A percentile compares a stretch with the other conserved stretches of the same genome.
Evolutionary conservation across 2,329 filamentous ascomycete genomes (phyloP).

Genomic region (Parascedosporium putredinis): DNA sequence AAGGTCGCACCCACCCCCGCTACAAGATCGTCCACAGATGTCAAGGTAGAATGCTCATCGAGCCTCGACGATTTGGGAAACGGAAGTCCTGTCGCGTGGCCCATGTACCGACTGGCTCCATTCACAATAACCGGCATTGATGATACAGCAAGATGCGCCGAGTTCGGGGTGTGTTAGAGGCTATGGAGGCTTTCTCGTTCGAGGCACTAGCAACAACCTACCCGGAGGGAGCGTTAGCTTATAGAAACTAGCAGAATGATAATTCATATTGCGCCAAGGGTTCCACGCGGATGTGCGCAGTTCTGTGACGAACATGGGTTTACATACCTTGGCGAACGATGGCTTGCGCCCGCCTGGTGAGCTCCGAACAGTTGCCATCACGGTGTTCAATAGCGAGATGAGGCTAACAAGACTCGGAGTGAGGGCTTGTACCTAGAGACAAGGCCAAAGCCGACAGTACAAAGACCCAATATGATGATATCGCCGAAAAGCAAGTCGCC

Average conservation of each 20-base stretch:
- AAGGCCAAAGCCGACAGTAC: no score
- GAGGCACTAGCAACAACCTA: constrained; percentile 38
- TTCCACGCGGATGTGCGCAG: no score
- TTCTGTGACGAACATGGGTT: no score
- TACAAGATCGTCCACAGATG: constrained; percentile 16
- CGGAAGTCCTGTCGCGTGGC: not conserved
- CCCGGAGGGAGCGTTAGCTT: no score
- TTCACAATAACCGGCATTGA: constrained; percentile 17
- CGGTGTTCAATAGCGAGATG: not conserved
- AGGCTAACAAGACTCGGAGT: not conserved
- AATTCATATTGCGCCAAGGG: no score
- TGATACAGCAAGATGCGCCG: no score
- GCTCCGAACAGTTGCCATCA: constrained; percentile 39
- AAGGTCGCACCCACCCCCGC: constrained; percentile 20
- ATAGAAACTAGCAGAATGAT: no score
- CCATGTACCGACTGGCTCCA: not conserved
- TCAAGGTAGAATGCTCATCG: constrained; percentile 3
- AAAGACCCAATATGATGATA: not conserved
- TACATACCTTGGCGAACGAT: constrained; percentile 70
- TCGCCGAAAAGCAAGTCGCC: not conserved
- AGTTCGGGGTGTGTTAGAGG: no score
- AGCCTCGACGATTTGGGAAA: not conserved
- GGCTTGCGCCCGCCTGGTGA: constrained; percentile 42
- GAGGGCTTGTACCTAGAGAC: not conserved
- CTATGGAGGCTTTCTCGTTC: no score